A percentile compares a stretch with the other conserved stretches of the same genome.
These are phyloP conservation scores for Closterium sp. DNA, from an alignment of 139 green algal genomes.

Conservation along the genomic window DNA sequence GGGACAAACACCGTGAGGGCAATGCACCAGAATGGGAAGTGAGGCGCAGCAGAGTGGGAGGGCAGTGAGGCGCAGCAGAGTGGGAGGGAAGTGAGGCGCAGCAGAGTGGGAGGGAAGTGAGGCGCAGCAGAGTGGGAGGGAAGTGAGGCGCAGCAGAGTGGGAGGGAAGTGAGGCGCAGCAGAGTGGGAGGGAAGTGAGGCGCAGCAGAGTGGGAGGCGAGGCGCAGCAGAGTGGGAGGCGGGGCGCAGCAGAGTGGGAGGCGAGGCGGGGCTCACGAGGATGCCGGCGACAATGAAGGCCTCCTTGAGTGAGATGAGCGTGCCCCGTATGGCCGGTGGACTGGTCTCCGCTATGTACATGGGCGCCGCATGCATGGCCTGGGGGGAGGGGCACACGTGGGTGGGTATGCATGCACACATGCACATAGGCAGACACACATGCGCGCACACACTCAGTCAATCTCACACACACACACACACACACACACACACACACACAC, in stretches of 20 bases:
- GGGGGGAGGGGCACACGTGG: neutral
- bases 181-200: neutral
- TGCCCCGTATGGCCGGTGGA: conserved; percentile 68
- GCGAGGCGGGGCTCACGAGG: conserved; percentile 50
- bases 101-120: neutral
- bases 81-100: too few species aligned
- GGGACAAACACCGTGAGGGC: neutral
- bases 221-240: neutral
- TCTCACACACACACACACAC: neutral
- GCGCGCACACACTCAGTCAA: neutral
- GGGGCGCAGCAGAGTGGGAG: too few species aligned
- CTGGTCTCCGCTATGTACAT: conserved; percentile 91
- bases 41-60: too few species aligned
- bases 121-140: neutral
- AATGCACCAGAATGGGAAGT: neutral
- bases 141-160: neutral
- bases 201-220: neutral
- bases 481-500: neutral
- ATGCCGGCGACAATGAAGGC: conserved; percentile 84
- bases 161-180: neutral
- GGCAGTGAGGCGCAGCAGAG: too few species aligned
- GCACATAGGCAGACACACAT: neutral
- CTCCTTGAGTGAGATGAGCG: conserved; percentile 83
- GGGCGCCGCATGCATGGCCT: conserved; percentile 86
- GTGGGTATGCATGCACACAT: neutral